Evolutionary conservation across 495 filamentous ascomycete species (phyloP), one percentile per base, ranked within the genome.

Genomic region (Penicillium soppii): DNA sequence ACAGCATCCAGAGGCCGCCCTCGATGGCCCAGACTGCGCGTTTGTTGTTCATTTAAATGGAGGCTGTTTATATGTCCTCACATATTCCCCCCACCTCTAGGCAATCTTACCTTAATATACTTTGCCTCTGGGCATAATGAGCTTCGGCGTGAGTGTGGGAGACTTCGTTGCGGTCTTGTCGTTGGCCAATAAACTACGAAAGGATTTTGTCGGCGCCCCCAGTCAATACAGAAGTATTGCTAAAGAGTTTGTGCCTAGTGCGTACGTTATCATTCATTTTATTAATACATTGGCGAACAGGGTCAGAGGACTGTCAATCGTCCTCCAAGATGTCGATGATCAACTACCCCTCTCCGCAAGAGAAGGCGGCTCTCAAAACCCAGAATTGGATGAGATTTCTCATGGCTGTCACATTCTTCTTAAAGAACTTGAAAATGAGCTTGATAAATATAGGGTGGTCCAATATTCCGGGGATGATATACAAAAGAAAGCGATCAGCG

Each of bases 101-200:
- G 7, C 17, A 38, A 20, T 40, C 21, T 40, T 16, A 26, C n/a
- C 23, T 16, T 7, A 25, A 12, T 25, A 26, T 26, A 23, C 5
- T 4, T n/a, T n/a, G n/a, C n/a, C n/a, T n/a, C n/a, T n/a, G n/a
- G n/a, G n/a, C 39, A 30, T 9, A 9, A 43, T 43, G 41, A 43
- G 41, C 13, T 43, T 43, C 2, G 41, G 41, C 16, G 12, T 43
- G 0, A 29, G 41, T 16, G 5, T 29, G 0, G 41, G 41, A 2
- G 41, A 43, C 25, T 17, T 43, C 1, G 9, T 29, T 13, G 17
- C 16, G 4, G 9, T 29, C 12, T 1, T 43, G 9, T 19, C 41
- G 6, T n/a, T 43, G 25, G 41, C 41, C 2, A 27, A 43, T 29
- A 43, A 43, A 7, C 41, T 30, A 10, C 41, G 41, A 43, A 43